Conservation (phyloP, 2,329 filamentous ascomycete genomes). For the Xylariales sp. region DNA sequence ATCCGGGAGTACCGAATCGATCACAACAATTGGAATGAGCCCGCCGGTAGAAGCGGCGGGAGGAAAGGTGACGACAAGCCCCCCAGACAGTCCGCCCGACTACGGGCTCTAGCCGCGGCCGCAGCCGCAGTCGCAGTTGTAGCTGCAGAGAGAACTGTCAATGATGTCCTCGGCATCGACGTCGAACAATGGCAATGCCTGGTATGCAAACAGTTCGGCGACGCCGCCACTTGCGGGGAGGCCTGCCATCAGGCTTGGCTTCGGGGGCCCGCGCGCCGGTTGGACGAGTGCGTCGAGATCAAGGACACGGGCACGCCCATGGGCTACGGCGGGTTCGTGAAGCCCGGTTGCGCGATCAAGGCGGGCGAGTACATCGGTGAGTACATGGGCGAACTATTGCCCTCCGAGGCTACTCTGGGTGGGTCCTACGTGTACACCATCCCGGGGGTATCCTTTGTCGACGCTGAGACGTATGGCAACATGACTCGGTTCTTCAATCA, state of each 20-base stretch:
- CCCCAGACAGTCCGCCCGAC: background rate
- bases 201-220: background rate
- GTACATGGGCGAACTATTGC: background rate
- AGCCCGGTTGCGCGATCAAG: background rate
- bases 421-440: background rate
- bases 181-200: background rate
- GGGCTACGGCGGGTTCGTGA: background rate
- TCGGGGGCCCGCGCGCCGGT: background rate
- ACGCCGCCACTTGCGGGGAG: background rate
- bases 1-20: too few relatives aligned
- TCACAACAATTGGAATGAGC: too few relatives aligned
- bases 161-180: background rate
- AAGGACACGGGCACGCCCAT: background rate
- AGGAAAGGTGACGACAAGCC: too few relatives aligned
- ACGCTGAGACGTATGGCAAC: background rate
- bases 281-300: background rate
- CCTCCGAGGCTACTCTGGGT: background rate
- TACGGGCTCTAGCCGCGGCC: background rate
- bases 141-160: background rate
- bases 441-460: background rate
- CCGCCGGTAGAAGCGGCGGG: too few relatives aligned
- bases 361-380: background rate
- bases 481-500: constrained; percentile 1
- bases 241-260: background rate
- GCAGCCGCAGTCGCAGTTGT: background rate